Percentiles rank a stretch among this genome's conserved stretches.
These are phyloP conservation scores for Penicillium sp. DNA, from an alignment of 2,329 filamentous ascomycete genomes.

Conservation along the genomic window DNA sequence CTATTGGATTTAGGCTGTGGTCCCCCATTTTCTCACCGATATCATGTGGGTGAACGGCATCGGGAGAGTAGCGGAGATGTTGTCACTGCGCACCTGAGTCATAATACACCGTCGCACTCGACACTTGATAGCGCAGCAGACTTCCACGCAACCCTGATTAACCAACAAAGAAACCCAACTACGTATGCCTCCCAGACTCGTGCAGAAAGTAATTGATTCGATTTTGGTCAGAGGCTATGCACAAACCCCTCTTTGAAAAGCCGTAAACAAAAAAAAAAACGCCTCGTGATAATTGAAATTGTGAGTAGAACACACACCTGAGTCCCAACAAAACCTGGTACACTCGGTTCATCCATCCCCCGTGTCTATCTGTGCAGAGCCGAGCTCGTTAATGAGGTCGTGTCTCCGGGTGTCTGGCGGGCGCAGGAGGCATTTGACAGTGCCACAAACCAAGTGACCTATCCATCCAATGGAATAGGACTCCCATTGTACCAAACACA, in stretches of 20 bases:
- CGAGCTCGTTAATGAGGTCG: neutral
- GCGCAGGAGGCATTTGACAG: neutral
- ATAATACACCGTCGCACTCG: neutral
- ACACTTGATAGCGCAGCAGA: neutral
- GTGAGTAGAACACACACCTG: neutral
- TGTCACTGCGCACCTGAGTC: neutral
- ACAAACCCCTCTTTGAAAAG: conserved; percentile 18
- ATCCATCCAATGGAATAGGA: neutral
- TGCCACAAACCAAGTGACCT: neutral
- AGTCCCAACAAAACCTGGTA: neutral
- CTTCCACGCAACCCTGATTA: neutral
- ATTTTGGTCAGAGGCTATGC: conserved; percentile 21
- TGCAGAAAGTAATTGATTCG: conserved; percentile 16
- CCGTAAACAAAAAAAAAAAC: conserved; percentile 17
- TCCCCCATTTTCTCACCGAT: neutral
- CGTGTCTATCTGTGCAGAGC: conserved; percentile 1
- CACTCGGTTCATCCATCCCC: neutral
- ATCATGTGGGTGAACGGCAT: neutral
- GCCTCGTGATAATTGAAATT: conserved; percentile 17
- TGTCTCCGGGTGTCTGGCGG: neutral
- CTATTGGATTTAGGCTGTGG: neutral
- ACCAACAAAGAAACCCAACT: neutral
- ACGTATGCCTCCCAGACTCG: neutral
- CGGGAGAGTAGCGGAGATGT: neutral
- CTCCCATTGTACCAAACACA: neutral